Evolutionary conservation across 2,329 filamentous ascomycete genomes (phyloP).

Genomic region (Stagonosporopsis chrysanthemi): DNA sequence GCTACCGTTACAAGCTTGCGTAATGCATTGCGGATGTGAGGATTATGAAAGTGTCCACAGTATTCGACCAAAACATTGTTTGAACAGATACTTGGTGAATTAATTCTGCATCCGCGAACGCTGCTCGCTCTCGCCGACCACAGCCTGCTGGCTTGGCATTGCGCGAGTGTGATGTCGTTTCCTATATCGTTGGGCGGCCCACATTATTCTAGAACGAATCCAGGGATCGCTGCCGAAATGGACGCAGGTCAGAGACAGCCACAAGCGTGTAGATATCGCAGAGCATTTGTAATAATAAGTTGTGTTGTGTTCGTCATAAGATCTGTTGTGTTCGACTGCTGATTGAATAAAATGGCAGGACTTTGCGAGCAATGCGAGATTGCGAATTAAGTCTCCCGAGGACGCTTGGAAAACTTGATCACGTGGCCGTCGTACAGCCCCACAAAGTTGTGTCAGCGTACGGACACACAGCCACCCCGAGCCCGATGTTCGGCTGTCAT

Average conservation of each 20-base stretch:
- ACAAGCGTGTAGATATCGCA: constrained; percentile 4
- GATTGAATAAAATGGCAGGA: neutral
- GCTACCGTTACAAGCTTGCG: neutral
- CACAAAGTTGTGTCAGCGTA: neutral
- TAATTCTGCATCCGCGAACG: neutral
- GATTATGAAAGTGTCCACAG: neutral
- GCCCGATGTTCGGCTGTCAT: neutral
- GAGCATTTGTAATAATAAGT: constrained; percentile 8
- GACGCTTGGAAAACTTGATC: neutral
- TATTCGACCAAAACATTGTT: neutral
- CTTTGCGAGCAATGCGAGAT: constrained; percentile 1
- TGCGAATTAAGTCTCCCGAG: neutral
- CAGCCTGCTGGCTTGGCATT: neutral
- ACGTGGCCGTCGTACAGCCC: neutral
- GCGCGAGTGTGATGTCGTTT: neutral
- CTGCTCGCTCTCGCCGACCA: neutral
- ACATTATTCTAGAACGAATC: constrained; percentile 12
- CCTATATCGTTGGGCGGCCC: neutral
- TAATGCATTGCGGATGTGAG: neutral
- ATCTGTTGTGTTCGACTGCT: neutral
- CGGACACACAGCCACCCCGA: neutral
- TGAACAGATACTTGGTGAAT: neutral
- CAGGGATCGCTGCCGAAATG: constrained; percentile 1
- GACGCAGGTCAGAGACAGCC: constrained; percentile 4
- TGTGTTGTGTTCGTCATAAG: neutral